phyloP scores from a whole-genome alignment of 129 eudicot genomes.

The Lactuca saligna region DNA sequence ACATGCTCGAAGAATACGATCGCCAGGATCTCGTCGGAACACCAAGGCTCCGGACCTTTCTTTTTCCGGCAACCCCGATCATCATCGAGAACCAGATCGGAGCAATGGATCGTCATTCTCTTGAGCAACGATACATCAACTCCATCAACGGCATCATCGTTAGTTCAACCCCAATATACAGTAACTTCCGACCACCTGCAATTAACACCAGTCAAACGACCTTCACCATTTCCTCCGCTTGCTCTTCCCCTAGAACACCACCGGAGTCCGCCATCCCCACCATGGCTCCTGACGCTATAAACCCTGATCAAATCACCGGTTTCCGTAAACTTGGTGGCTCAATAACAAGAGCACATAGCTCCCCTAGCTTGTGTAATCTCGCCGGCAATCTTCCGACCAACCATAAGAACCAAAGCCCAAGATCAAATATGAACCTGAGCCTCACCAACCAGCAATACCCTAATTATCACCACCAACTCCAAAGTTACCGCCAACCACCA shows the following conservation, averaged over 20 bases:
- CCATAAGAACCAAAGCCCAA: slow-evolving; percentile 7
- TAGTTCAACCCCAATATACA: slow-evolving; percentile 19
- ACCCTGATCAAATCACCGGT: slow-evolving; percentile 11
- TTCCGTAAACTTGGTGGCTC: slow-evolving; percentile 15
- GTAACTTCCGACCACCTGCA: slow-evolving; percentile 20
- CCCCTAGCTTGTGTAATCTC: slow-evolving; percentile 58
- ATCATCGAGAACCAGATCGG: slow-evolving; percentile 43
- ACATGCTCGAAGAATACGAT: slow-evolving; percentile 72
- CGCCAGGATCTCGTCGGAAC: slow-evolving; percentile 50
- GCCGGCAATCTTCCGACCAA: slow-evolving; percentile 1
- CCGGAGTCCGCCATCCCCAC: slow-evolving; percentile 36
- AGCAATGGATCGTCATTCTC: slow-evolving; percentile 36
- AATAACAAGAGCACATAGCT: slow-evolving; percentile 58
- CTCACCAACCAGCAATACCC: slow-evolving; percentile 25
- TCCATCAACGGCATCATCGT: slow-evolving; percentile 61
- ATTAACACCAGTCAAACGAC: slow-evolving; percentile 35
- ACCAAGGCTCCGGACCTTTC: slow-evolving; percentile 62
- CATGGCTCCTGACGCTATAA: slow-evolving; percentile 23
- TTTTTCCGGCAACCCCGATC: slow-evolving; percentile 59
- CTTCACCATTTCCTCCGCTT: slow-evolving; percentile 41
- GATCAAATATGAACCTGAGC: neutral
- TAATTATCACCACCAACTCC: slow-evolving; percentile 16
- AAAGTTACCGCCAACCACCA: slow-evolving; percentile 1
- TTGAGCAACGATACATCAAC: slow-evolving; percentile 69
- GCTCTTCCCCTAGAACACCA: slow-evolving; percentile 71